Evolutionary conservation across 192 early-diverging fungal species (phyloP), one percentile per base, ranked within the genome.

Genomic region (Coemansia guatemalensis): DNA sequence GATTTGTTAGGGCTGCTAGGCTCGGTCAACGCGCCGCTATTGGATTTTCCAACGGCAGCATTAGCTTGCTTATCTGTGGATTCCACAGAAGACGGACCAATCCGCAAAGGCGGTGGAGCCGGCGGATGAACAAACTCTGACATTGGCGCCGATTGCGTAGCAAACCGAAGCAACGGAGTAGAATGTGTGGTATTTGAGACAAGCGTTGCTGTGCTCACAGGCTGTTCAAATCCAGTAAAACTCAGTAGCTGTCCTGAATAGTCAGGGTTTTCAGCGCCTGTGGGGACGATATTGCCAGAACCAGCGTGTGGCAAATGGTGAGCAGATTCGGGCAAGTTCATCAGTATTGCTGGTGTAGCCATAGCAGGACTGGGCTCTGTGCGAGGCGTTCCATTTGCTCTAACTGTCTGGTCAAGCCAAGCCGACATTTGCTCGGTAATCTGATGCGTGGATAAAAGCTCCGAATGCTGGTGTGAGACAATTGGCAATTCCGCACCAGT

Each of bases 291-390:
- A 9, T 69, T 71, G 55, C 71, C 76, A 12, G 55, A 55, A 55
- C 41, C 66, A 63, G 58, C 63, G 59, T 73, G 67, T 29, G 78
- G 72, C 56, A 81, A 49, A 50, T 81, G 72, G 49, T 81, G 78
- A 0, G 78, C 78, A 2, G 78, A 81, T n/a, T 62, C 39, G 17
- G 78, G 72, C 62, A 81, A 58, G 55, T 81, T 81, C 61, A 81
- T 62, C 48, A 81, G 65, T 52, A 73, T 71, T 5, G 78, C 78
- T 6, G 78, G 78, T 14, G 78, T 81, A 21, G 69, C 74, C 25
- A 64, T 62, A 39, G 35, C 9, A 12, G 35, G 35, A 39, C 8
- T 39, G 35, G 35, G 11, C 35, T 4, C 35, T 25, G 27, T 56
- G 6, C 22, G 30, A 0, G 54, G 26, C 29, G 44, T 12, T 17